Evolutionary conservation across 108 stramenopile genomes (phyloP), one percentile per base, ranked within the genome.

Genomic region (Nitzschia sp.): DNA sequence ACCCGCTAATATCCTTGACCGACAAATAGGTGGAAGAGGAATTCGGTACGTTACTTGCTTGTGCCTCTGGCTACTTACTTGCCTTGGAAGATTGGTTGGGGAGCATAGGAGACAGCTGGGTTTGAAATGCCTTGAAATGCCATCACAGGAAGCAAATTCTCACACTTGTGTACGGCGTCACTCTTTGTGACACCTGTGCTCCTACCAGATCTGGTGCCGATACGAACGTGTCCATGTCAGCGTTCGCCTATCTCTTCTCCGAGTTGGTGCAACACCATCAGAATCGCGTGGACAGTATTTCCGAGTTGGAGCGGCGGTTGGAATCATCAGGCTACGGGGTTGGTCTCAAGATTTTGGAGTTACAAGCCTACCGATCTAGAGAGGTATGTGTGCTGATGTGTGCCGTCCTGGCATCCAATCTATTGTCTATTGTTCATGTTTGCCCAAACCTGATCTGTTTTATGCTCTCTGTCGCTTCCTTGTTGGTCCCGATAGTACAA

Each of bases 261-360:
- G 97, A 98, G 76, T 79, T 98, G 70, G 97, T 98, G 9, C 96
- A 98, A 77, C 94, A 96, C 80, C 90, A 93, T 77, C 94, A 97
- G 70, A 84, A 78, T 52, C 83, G 93, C 14, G 95, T 94, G n/a
- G 79, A 83, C 39, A 89, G 86, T 51, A 91, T 97, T 58, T 85
- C 86, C 14, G 96, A 96, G 67, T 81, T 98, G 52, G 97, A 98
- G 80, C 74, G 89, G 41, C 82, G 91, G 44, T 79, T 98, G 29
- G 94, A 96, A 70, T 87, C 89, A 41, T 80, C 88, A 9, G 97
- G 97, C 24, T 97, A 94, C 57, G 90, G 90, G 8, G 93, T 98
- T 41, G 97, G 97, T 21, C 76, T 95, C 44, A 88, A 91, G 58
- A 89, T 96, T 29, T 80, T 97, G 41, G 97, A 97, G 73, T 68